Base-by-base conservation (phyloP, 2,329 filamentous ascomycete genomes). In the Pseudogymnoascus sp. region DNA sequence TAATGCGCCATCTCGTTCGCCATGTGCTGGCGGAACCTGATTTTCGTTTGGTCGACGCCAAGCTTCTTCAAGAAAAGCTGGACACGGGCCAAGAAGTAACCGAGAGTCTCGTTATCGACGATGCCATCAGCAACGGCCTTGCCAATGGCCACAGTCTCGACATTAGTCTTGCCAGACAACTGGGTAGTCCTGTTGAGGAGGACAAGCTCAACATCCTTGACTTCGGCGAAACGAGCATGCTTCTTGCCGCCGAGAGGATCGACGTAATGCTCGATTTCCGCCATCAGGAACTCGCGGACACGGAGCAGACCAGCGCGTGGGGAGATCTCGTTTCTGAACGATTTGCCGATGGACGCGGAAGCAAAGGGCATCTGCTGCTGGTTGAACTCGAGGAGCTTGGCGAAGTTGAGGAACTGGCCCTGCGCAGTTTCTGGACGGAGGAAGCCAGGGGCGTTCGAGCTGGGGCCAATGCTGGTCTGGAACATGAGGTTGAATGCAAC, bases 401-500 rank as follows among this genome's bases (percentile, higher is more conserved):
- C 86, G 76, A 99, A 99, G 78, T 96, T 97, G 68, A 97, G 80
- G 78, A 99, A 99, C 78, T 99, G 94, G 67, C 94, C 94, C 81
- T 99, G 94, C 3, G 94, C 94, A 31, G 94, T 99, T 78, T 99
- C 94, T 47, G 94, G 94, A 63, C 92, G 85, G 64, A 97, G 82
- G 75, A 91, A 97, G 62, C 91, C 92, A 59, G 89, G 85, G 66
- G 89, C 81, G 73, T 95, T 92, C 76, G 90, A 89, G 79, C 90
- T 95, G 63, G 93, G 92, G 66, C 94, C 94, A 73, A 99, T 97
- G 37, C 90, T 82, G 44, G 93, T 97, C 77, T 93, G 88, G 82
- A 97, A 99, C 94, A 99, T 99, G 72, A 99, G 86, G 79, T 99
- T 99, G 84, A 97, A 97, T 44, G 91, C 82, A 60, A 96, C 88